Conservation (phyloP, 768 basidiomycete genomes). For the Pleurotus sapidus region DNA sequence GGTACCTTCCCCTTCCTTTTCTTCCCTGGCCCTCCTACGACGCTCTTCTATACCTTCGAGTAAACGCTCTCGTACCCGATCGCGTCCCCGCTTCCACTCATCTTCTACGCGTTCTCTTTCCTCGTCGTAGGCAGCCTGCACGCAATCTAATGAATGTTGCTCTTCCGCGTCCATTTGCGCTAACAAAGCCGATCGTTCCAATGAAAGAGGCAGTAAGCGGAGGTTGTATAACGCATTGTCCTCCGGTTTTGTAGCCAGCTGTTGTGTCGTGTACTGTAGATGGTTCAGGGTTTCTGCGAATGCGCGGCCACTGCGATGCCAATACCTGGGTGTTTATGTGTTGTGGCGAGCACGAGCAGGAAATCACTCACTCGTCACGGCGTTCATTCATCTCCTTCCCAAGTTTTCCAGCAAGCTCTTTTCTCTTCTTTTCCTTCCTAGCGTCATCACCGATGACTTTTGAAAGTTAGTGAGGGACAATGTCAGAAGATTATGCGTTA, state of each 20-base stretch:
- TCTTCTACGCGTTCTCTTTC: conserved; percentile 80
- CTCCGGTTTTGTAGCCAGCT: conserved; percentile 69
- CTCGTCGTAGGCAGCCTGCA: conserved; percentile 71
- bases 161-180: conserved; percentile 67
- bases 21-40: conserved; percentile 73
- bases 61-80: conserved; percentile 71
- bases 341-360: neutral
- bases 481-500: conserved; percentile 17
- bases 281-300: conserved; percentile 60
- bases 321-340: neutral
- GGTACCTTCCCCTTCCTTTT: conserved; percentile 87
- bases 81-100: conserved; percentile 75
- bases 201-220: conserved; percentile 66
- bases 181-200: conserved; percentile 76
- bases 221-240: conserved; percentile 63
- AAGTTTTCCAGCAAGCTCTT: conserved; percentile 66
- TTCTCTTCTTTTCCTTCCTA: conserved; percentile 65
- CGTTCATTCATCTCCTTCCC: conserved; percentile 74
- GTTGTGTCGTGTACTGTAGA: conserved; percentile 55
- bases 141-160: conserved; percentile 61
- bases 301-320: conserved; percentile 47
- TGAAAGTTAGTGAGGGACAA: conserved; percentile 4
- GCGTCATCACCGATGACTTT: conserved; percentile 32
- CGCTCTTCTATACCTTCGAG: conserved; percentile 86
- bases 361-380: conserved; percentile 63